A percentile compares a stretch with the other conserved stretches of the same genome.
These are phyloP conservation scores for Blastobotrys proliferans DNA, from an alignment of 1,139 yeast species.

Conservation along the genomic window DNA sequence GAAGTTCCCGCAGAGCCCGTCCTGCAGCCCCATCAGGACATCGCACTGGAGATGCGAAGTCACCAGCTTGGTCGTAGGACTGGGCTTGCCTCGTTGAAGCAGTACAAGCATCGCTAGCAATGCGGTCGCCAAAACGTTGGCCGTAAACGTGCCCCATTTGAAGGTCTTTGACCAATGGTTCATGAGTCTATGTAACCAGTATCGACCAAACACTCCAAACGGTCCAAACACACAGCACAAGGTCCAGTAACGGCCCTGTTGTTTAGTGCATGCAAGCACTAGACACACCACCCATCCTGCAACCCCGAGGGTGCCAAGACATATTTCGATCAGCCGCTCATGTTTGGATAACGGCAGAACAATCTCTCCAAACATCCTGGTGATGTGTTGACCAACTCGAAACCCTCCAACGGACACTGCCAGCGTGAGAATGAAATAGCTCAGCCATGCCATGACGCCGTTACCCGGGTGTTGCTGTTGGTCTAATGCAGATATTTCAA, in stretches of 20 bases:
- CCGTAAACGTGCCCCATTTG: constrained; percentile 72
- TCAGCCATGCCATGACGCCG: constrained; percentile 53
- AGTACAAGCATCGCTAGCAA: constrained; percentile 55
- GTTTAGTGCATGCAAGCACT: constrained; percentile 41
- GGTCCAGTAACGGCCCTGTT: constrained; percentile 61
- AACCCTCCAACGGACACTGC: constrained; percentile 43
- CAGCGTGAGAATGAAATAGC: constrained; percentile 37
- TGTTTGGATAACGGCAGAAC: background rate
- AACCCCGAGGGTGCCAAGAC: constrained; percentile 30
- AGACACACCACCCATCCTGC: constrained; percentile 42
- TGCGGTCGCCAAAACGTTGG: constrained; percentile 57
- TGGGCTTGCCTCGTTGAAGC: constrained; percentile 43
- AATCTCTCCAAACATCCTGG: background rate
- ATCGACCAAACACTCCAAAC: constrained; percentile 60
- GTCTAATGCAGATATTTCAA: constrained; percentile 51
- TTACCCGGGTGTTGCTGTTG: constrained; percentile 58
- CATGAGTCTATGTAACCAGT: constrained; percentile 46
- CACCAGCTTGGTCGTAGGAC: constrained; percentile 24
- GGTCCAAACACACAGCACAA: constrained; percentile 60
- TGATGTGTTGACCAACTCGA: constrained; percentile 36
- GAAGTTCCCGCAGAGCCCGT: constrained; percentile 74
- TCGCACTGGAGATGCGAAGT: constrained; percentile 42
- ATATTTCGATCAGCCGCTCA: constrained; percentile 8
- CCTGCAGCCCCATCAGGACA: constrained; percentile 53
- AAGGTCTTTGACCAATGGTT: constrained; percentile 42